These are phyloP conservation scores for Exophiala xenobiotica DNA, from an alignment of 2,329 filamentous ascomycete species.

Conservation along the genomic window DNA sequence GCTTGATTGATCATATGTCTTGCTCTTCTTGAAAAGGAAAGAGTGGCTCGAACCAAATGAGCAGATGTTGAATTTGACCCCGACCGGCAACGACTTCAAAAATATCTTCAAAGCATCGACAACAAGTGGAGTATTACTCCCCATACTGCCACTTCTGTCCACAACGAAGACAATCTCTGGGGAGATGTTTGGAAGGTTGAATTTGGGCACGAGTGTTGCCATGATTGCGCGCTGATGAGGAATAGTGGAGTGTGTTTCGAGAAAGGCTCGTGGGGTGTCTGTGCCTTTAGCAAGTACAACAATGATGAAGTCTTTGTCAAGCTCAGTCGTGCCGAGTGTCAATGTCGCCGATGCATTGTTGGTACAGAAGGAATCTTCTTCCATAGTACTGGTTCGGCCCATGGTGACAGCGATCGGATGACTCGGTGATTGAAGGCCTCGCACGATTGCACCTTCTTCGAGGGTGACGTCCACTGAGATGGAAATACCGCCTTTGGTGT, in stretches of 20 bases:
- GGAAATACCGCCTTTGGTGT: conserved; percentile 44
- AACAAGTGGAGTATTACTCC: conserved; percentile 48
- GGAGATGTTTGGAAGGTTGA: conserved; percentile 56
- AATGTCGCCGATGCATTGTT: conserved; percentile 64
- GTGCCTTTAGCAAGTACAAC: conserved; percentile 62
- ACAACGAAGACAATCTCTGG: conserved; percentile 71
- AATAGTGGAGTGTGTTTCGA: conserved; percentile 65
- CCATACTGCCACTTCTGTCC: conserved; percentile 66
- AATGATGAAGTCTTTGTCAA: conserved; percentile 67
- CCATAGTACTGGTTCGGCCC: conserved; percentile 55
- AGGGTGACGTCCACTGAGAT: conserved; percentile 63
- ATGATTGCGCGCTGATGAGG: conserved; percentile 65
- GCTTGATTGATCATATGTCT: conserved; percentile 47
- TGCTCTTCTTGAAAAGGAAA: conserved; percentile 51
- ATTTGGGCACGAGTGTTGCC: conserved; percentile 68
- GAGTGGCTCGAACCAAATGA: conserved; percentile 52
- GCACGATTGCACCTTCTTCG: conserved; percentile 56
- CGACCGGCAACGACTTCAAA: conserved; percentile 58
- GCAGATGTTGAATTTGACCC: conserved; percentile 59
- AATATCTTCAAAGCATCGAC: conserved; percentile 56
- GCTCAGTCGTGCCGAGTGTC: conserved; percentile 50
- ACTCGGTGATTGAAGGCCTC: conserved; percentile 63
- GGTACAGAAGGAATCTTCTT: conserved; percentile 49
- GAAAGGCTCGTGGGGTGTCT: conserved; percentile 60
- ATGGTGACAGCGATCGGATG: conserved; percentile 67